Conservation (phyloP, 78 protist species). For the Bodo saltans region DNA sequence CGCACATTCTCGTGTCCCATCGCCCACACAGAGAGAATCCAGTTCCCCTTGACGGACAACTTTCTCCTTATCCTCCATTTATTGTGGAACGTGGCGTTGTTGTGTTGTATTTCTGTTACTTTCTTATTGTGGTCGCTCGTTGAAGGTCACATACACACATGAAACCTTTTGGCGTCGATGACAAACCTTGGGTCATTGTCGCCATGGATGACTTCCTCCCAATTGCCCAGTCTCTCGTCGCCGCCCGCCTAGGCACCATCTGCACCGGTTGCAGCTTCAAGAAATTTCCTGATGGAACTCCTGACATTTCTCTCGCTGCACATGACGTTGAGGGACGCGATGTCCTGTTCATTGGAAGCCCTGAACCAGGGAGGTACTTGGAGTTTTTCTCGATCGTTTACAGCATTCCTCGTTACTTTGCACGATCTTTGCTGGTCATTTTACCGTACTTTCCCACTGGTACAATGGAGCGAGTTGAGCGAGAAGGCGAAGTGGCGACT, state of each 20-base stretch:
- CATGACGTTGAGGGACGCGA: background rate
- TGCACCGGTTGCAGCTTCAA: no score
- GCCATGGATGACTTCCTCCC: background rate
- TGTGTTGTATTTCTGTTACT: no score
- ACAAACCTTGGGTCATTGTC: background rate
- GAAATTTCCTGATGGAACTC: conserved; percentile 20
- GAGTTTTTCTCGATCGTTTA: background rate
- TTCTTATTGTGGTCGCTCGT: no score
- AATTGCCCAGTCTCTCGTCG: background rate
- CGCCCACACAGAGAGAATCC: no score
- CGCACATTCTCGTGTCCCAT: no score
- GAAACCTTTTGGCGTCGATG: no score
- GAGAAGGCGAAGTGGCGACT: conserved; percentile 56
- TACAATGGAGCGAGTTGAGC: conserved; percentile 57
- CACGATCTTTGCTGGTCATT: conserved; percentile 9
- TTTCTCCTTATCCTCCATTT: no score
- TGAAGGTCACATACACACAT: no score
- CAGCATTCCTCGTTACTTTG: conserved; percentile 28
- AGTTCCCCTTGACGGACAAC: no score
- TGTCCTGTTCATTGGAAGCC: conserved; percentile 1
- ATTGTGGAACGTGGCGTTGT: no score
- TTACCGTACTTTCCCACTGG: conserved; percentile 56
- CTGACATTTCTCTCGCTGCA: background rate
- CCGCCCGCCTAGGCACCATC: no score
- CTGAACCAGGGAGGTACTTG: background rate